Evolutionary conservation across 257 asterid species (phyloP), one percentile per base, ranked within the genome.

Genomic region (Plantago major): DNA sequence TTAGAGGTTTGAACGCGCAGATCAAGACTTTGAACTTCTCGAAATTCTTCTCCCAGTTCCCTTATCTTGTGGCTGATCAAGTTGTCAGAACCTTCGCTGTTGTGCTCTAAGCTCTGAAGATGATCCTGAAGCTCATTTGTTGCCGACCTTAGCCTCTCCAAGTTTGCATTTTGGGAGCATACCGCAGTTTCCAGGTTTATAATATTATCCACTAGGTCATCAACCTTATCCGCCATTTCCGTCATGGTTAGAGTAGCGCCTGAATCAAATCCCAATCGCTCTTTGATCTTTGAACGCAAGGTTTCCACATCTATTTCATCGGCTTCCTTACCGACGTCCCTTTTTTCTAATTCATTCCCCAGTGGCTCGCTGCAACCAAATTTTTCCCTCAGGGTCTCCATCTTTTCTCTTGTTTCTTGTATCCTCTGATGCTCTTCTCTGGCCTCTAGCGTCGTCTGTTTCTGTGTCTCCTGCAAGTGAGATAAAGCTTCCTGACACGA

Each of bases 211-310:
- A 86, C 97, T 11, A 92, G 76, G 68, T 82, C 81, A 52, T 92
- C 99, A 10, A 92, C 85, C 78, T 89, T 92, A 77, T 81, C 95
- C 1, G 90, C 95, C 62, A 92, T 48, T 73, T 84, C 84, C 26
- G 88, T 63, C 64, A 89, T 95, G 0, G 97, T 83, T 22, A 89
- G 62, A 11, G 86, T 28, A 7, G n/a, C 63, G 38, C 61, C 47
- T 5, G 87, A 54, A 60, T 69, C 67, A 30, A 52, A 26, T 66
- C 81, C 85, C 22, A 63, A 46, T 6, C 60, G 64, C 33, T 67
- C 79, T 30, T 67, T 67, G 14, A 60, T 45, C 46, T 68, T 76
- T 22, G 15, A 37, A 53, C 58, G 58, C n/a, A 53, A 26, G 38
- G 5, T 1, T 53, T 53, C 58, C 58, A 53, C 58, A 6, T 53